Evolutionary conservation across 179 eudicot genomes (phyloP).

Genomic region (Heliamphora pulchella): DNA sequence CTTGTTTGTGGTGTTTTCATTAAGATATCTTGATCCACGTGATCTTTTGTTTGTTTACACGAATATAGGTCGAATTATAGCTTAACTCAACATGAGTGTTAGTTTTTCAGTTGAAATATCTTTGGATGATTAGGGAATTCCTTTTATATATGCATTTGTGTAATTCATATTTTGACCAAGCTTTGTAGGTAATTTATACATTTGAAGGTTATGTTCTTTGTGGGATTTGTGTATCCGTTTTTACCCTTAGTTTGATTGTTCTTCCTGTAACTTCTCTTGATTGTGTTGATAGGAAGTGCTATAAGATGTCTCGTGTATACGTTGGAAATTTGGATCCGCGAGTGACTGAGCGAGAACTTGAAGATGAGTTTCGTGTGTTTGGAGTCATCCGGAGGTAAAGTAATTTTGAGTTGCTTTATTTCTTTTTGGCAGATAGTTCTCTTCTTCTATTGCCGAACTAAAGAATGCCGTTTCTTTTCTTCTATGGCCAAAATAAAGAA

Average conservation of each 20-base stretch:
- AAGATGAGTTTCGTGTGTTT: conserved; percentile 71
- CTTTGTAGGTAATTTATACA: neutral
- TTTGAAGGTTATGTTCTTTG: neutral
- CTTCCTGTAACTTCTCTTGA: neutral
- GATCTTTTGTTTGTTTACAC: too few relatives aligned
- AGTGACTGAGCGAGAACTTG: conserved; percentile 69
- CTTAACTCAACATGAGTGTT: too few relatives aligned
- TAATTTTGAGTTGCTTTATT: neutral
- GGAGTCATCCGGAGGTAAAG: conserved; percentile 73
- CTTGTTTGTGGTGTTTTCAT: neutral
- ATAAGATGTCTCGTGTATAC: conserved; percentile 60
- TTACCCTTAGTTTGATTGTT: neutral
- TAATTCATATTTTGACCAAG: neutral
- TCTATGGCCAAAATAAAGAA: neutral
- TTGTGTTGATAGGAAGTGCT: neutral
- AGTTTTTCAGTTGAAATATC: neutral
- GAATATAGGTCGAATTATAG: too few relatives aligned
- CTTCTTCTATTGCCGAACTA: too few relatives aligned
- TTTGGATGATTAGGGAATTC: neutral
- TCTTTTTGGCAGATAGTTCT: neutral
- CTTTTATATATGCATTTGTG: neutral
- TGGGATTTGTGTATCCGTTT: neutral
- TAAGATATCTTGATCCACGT: too few relatives aligned
- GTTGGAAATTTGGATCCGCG: conserved; percentile 71
- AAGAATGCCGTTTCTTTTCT: too few relatives aligned